Base-by-base conservation (phyloP, 2,329 filamentous ascomycete genomes). In the Ascochyta viciae-villosae region DNA sequence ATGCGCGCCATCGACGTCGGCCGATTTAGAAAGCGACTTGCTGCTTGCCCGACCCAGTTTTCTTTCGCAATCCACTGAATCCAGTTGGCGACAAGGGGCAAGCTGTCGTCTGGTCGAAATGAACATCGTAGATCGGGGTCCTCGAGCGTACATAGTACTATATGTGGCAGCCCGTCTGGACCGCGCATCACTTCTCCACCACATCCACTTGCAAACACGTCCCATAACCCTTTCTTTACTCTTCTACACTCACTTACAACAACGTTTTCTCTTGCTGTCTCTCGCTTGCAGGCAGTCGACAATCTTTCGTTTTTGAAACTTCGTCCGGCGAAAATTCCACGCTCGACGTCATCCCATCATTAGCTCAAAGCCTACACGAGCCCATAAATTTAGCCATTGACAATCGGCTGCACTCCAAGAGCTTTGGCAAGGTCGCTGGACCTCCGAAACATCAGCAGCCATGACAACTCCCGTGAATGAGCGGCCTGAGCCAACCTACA, bases 401-500 rank as follows among this genome's bases (percentile, higher is more conserved):
- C 31, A 6, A n/a, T 26, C 22, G 38, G 26, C 31, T 24, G 38
- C 37, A 47, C 19, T 7, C 24, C 43, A 29, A 22, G 46, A 16
- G 8, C 31, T 19, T n/a, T 46, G 15, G 24, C 33, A 33, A 46
- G 53, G 48, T 47, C 43, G 47, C 47, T 56, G 53, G 42, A 37
- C 40, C 50, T 53, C 38, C 31, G 34, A 48, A 52, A 39, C 43
- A 53, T 34, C 47, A 49, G 50, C 57, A 55, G 61, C 29, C 52
- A 77, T 77, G 75, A 70, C 65, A 12, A 74, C 74, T 22, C 74
- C 75, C 13, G 61, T 67, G 9, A 45, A 63, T 38, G 74, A 77
- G 49, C 68, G 72, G 51, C 63, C 68, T 6, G 74, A 77, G 62
- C 73, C 73, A 16, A 72, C 66, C 4, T 77, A 74, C 57, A 63